A percentile compares a stretch with the other conserved stretches of the same genome.
These are phyloP conservation scores for Neonectria sp. DNA, from an alignment of 2,329 filamentous ascomycete species.

Conservation along the genomic window DNA sequence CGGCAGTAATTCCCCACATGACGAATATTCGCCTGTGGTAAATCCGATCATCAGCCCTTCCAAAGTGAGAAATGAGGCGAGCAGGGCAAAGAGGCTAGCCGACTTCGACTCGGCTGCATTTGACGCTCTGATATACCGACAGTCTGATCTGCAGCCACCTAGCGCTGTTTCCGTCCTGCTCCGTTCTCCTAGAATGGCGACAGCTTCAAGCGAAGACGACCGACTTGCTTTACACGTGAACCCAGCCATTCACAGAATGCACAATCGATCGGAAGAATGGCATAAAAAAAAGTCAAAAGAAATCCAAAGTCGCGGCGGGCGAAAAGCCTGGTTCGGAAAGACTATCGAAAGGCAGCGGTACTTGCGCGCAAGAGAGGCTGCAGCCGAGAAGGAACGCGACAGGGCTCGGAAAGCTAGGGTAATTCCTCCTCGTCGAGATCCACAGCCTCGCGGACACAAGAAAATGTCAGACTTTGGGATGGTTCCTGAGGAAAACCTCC, in stretches of 20 bases:
- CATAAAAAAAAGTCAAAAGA: constrained; percentile 63
- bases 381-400: constrained; percentile 31
- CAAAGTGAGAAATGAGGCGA: constrained; percentile 25
- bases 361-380: constrained; percentile 44
- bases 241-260: constrained; percentile 65
- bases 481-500: constrained; percentile 58
- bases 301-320: constrained; percentile 62
- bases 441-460: constrained; percentile 49
- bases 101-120: constrained; percentile 50
- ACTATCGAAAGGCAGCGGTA: constrained; percentile 57
- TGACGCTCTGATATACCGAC: constrained; percentile 58
- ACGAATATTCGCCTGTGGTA: constrained; percentile 10
- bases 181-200: constrained; percentile 16
- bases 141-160: constrained; percentile 48
- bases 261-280: constrained; percentile 62
- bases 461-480: constrained; percentile 55
- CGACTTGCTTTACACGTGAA: constrained; percentile 64
- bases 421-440: constrained; percentile 42
- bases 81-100: constrained; percentile 26
- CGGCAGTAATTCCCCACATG: constrained; percentile 26
- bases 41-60: constrained; percentile 17
- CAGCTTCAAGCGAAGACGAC: constrained; percentile 41
- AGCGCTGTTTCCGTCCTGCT: constrained; percentile 34
- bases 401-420: constrained; percentile 24
- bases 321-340: constrained; percentile 67